Conservation (phyloP, 352 stramenopile genomes). For the Globisporangium sylvaticum region DNA sequence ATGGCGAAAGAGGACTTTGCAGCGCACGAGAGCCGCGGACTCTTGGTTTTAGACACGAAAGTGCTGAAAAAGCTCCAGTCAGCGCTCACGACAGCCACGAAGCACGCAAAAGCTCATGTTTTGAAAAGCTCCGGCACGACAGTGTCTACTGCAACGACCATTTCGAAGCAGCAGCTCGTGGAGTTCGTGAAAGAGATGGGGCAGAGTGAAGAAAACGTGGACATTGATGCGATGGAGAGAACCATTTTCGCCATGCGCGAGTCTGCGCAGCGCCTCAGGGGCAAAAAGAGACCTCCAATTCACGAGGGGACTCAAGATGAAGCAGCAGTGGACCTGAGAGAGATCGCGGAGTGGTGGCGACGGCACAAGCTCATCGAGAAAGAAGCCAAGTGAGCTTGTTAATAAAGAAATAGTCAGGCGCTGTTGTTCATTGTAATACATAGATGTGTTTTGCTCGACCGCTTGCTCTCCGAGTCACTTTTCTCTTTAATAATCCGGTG, state of each 20-base stretch:
- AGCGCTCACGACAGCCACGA: constrained; percentile 21
- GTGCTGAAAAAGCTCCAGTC: constrained; percentile 27
- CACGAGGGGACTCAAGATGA: not conserved
- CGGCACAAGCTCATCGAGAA: not conserved
- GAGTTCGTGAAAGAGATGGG: constrained; percentile 33
- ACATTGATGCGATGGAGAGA: not conserved
- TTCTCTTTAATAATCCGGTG: constrained; percentile 44
- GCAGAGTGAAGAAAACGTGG: not conserved
- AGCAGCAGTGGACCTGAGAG: constrained; percentile 20
- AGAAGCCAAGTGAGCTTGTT: not conserved
- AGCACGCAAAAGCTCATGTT: not conserved
- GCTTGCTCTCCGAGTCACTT: too few species aligned
- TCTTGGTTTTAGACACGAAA: constrained; percentile 40
- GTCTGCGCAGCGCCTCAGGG: constrained; percentile 14
- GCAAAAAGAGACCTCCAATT: constrained; percentile 9
- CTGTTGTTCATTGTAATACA: not conserved
- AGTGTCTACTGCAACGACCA: not conserved
- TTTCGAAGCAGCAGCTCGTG: constrained; percentile 23
- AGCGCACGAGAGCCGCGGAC: constrained; percentile 34
- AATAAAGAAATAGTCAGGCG: not conserved
- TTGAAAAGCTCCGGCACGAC: constrained; percentile 7
- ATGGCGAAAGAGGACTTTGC: constrained; percentile 52
- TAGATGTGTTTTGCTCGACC: not conserved
- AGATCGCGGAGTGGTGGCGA: constrained; percentile 63
- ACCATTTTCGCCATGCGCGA: not conserved